Conservation (phyloP, 2,329 filamentous ascomycete species). For the Didymella glomerata region DNA sequence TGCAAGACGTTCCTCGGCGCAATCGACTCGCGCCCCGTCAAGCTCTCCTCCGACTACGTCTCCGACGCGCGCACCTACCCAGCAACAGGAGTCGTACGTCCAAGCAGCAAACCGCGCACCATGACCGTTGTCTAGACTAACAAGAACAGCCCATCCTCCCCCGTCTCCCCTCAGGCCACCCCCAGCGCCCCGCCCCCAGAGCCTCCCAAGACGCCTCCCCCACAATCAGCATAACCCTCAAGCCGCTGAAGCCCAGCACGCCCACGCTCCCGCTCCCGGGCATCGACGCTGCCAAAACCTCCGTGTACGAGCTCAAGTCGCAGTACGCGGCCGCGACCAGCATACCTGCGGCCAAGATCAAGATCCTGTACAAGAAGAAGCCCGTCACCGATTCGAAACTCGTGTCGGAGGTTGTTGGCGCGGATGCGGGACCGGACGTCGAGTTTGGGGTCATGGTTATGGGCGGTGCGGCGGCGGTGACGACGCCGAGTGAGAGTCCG, state of each 20-base stretch:
- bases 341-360: constrained; percentile 74
- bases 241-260: constrained; percentile 73
- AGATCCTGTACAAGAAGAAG: constrained; percentile 87
- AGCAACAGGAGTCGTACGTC: constrained; percentile 75
- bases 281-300: constrained; percentile 71
- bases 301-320: constrained; percentile 79
- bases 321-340: constrained; percentile 59
- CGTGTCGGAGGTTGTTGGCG: constrained; percentile 73
- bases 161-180: constrained; percentile 65
- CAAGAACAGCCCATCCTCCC: constrained; percentile 72
- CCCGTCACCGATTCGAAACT: constrained; percentile 81
- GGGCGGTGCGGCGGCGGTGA: constrained; percentile 61
- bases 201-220: constrained; percentile 57
- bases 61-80: constrained; percentile 84
- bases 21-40: constrained; percentile 79
- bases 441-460: constrained; percentile 92
- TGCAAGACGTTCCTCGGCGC: constrained; percentile 82
- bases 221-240: constrained; percentile 62
- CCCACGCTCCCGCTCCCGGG: constrained; percentile 70
- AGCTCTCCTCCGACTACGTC: constrained; percentile 88
- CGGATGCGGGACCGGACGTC: constrained; percentile 63
- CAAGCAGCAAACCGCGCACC: too few species aligned
- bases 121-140: too few species aligned
- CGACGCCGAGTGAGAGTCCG: constrained; percentile 52
- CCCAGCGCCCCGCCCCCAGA: constrained; percentile 56